phyloP scores from a whole-genome alignment of 257 asterid species.

The Rehmannia glutinosa region DNA sequence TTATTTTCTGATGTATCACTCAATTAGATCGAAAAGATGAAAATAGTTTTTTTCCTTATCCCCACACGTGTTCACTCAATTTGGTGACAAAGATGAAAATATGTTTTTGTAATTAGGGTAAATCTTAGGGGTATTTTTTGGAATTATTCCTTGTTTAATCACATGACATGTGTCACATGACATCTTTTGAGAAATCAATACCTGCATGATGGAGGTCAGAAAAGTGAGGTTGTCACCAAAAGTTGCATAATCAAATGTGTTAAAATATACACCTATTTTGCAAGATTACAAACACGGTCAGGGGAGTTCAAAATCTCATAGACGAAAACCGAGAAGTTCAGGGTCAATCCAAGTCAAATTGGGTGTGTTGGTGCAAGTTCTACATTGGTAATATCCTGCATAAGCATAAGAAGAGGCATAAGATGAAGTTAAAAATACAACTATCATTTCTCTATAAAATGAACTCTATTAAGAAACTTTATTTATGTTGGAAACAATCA shows the following conservation, averaged over 20 bases:
- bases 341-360: slow-evolving; percentile 49
- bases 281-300: slow-evolving; percentile 59
- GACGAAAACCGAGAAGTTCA: slow-evolving; percentile 52
- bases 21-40: too few relatives aligned
- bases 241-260: slow-evolving; percentile 41
- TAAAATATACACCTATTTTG: slow-evolving; percentile 31
- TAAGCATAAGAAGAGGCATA: slow-evolving; percentile 2
- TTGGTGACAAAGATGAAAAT: too few relatives aligned
- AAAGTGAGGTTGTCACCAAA: slow-evolving; percentile 54
- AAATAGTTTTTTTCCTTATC: too few relatives aligned
- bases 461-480: not conserved
- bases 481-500: too few relatives aligned
- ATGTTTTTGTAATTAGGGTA: too few relatives aligned
- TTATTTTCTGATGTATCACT: too few relatives aligned
- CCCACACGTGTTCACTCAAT: too few relatives aligned
- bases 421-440: not conserved
- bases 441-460: not conserved
- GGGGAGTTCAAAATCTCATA: too few relatives aligned
- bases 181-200: slow-evolving; percentile 15
- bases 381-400: slow-evolving; percentile 46
- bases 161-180: not conserved
- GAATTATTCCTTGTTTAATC: too few relatives aligned
- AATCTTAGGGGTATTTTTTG: too few relatives aligned
- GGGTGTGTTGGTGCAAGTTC: slow-evolving; percentile 60
- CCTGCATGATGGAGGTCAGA: slow-evolving; percentile 61